Percentiles rank a stretch among this genome's conserved stretches.
phyloP scores from a whole-genome alignment of 1,284 basidiomycete genomes.

The Ustilago trichophora region DNA sequence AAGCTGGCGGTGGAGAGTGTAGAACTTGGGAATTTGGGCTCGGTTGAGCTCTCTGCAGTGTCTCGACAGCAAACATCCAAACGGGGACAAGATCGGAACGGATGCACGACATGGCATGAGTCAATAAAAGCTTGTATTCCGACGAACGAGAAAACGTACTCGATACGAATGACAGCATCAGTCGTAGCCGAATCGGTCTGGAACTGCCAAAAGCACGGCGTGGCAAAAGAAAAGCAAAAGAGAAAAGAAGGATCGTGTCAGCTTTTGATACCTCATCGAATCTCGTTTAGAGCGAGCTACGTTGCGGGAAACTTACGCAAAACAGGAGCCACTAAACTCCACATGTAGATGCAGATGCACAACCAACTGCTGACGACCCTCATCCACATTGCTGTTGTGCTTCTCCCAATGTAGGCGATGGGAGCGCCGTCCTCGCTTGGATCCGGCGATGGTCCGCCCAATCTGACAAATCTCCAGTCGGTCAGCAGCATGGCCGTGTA shows the following conservation, averaged over 20 bases:
- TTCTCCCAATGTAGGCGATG: constrained; percentile 93
- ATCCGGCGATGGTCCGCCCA: constrained; percentile 47
- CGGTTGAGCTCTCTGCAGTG: constrained; percentile 1
- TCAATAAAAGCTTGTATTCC: neutral
- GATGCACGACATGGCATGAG: no score
- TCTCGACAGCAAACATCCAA: neutral
- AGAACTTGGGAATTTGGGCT: constrained; percentile 62
- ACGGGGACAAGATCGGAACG: no score
- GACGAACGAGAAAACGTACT: no score
- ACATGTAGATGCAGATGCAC: constrained; percentile 54
- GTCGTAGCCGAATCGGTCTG: constrained; percentile 57
- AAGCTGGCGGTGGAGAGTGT: constrained; percentile 56
- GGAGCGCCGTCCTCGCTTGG: constrained; percentile 71
- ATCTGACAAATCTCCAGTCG: constrained; percentile 75
- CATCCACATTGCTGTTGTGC: constrained; percentile 99
- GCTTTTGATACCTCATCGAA: no score
- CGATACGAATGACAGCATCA: no score
- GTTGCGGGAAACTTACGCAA: constrained; percentile 75
- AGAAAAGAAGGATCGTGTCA: constrained; percentile 7
- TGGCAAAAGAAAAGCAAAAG: neutral
- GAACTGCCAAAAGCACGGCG: constrained; percentile 39
- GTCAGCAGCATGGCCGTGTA: constrained; percentile 98
- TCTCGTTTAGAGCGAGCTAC: neutral
- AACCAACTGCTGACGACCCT: constrained; percentile 85
- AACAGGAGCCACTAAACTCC: constrained; percentile 77